Evolutionary conservation across 1,139 yeast species (phyloP), one percentile per base, ranked within the genome.

Genomic region (Protomyces inundatus): DNA sequence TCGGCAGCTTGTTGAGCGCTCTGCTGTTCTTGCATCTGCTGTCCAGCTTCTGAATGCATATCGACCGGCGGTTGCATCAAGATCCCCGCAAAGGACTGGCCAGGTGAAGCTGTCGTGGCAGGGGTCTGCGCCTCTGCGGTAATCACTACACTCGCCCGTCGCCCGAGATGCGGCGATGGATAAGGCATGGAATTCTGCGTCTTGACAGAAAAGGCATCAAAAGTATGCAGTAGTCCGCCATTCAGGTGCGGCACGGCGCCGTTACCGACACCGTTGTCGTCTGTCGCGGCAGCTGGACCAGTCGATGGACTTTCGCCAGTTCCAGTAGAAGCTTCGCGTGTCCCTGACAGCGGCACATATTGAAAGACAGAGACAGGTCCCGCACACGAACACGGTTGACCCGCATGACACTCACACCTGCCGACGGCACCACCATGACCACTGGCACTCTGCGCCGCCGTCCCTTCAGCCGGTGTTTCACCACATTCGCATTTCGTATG

Each of bases 401-500:
- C 62, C 12, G 56, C 32, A 30, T 58, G 62, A 42, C 62, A 58
- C 36, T 42, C 34, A 33, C 62, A 58, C 7, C 34, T 30, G 33
- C 56, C 42, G 35, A 35, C 16, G 23, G 23, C 23, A 23, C 23
- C 23, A 23, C 23, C 23, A 23, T n/a, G n/a, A n/a, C 23, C 23
- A 2, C 23, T 23, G 23, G 23, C 23, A 23, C 2, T 23, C 23
- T 23, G 23, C 23, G 23, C 23, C 10, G 42, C 32, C 42, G 62
- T 14, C 36, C 42, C 51, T 23, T 58, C 62, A 6, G 62, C 51
- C 12, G 62, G 36, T 6, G 62, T 58, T 42, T 59, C 65, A 9
- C 88, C 87, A 77, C 98, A 91, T 6, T 84, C 78, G 74, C 97
- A 90, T 58, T 82, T 76, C 12, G 85, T 83, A 72, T 89, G 96